These are phyloP conservation scores for Phylloporus sp. DNA, from an alignment of 768 basidiomycete genomes.

Conservation along the genomic window DNA sequence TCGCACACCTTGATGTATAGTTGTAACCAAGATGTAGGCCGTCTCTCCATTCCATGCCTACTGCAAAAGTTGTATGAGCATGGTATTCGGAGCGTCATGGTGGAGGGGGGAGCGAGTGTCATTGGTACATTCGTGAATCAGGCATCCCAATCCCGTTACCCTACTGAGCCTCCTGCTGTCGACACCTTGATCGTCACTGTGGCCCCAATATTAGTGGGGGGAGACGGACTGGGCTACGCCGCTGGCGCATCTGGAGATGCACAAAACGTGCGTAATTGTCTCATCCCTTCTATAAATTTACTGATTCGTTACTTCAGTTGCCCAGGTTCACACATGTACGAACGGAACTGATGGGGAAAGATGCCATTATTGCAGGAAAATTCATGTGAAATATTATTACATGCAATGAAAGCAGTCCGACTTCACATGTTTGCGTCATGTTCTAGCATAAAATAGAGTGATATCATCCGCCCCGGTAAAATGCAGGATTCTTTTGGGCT, in stretches of 20 bases:
- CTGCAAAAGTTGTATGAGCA: slow-evolving; percentile 49
- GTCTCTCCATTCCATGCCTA: slow-evolving; percentile 44
- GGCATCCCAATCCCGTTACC: slow-evolving; percentile 4
- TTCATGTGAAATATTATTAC: slow-evolving; percentile 10
- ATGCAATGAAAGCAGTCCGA: background rate
- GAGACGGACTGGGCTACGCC: slow-evolving; percentile 59
- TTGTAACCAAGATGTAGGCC: slow-evolving; percentile 23
- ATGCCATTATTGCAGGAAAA: slow-evolving; percentile 29
- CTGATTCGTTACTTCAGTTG: slow-evolving; percentile 8
- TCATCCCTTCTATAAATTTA: background rate
- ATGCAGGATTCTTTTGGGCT: slow-evolving; percentile 53
- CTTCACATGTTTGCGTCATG: background rate
- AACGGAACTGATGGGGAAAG: slow-evolving; percentile 31
- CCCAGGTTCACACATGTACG: slow-evolving; percentile 28
- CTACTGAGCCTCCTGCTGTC: slow-evolving; percentile 36
- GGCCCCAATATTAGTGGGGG: slow-evolving; percentile 81
- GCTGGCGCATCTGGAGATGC: slow-evolving; percentile 13
- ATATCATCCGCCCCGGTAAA: slow-evolving; percentile 24
- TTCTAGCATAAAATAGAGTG: background rate
- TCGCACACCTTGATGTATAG: background rate
- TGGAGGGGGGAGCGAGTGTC: slow-evolving; percentile 88
- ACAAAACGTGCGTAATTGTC: slow-evolving; percentile 14
- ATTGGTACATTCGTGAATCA: slow-evolving; percentile 50
- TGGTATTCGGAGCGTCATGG: slow-evolving; percentile 81
- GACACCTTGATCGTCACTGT: slow-evolving; percentile 82